These are phyloP conservation scores for Penicillium capsulatum DNA, from an alignment of 2,329 filamentous ascomycete genomes.

Conservation along the genomic window DNA sequence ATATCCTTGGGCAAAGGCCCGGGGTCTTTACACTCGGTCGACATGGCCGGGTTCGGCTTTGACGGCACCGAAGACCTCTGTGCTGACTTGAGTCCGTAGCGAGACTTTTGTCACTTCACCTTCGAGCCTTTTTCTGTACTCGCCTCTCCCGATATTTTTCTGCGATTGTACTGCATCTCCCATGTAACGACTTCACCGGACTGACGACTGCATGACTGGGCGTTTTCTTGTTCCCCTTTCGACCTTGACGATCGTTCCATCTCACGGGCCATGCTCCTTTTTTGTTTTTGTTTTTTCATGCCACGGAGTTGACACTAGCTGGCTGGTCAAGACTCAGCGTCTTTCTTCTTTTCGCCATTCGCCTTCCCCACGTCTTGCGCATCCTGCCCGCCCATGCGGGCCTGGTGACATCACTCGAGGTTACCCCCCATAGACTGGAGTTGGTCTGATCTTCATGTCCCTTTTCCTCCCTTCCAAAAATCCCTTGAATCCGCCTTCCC, in stretches of 20 bases:
- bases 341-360: constrained; percentile 9
- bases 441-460: constrained; percentile 8
- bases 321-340: constrained; percentile 34
- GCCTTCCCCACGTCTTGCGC: constrained; percentile 5
- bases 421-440: constrained; percentile 14
- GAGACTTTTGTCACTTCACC: background rate
- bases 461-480: constrained; percentile 4
- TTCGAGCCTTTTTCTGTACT: constrained; percentile 7
- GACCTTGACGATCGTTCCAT: constrained; percentile 21
- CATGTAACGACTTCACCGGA: constrained; percentile 40
- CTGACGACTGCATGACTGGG: constrained; percentile 42
- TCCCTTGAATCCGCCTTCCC: background rate
- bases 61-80: constrained; percentile 38
- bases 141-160: constrained; percentile 20
- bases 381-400: background rate
- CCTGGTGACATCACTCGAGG: background rate
- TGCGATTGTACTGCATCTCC: constrained; percentile 32
- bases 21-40: constrained; percentile 43
- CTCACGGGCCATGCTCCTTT: constrained; percentile 20
- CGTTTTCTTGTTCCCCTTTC: constrained; percentile 29
- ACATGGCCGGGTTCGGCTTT: constrained; percentile 44
- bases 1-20: constrained; percentile 42
- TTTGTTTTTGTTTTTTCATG: constrained; percentile 18
- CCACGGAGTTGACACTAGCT: constrained; percentile 32
- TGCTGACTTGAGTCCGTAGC: constrained; percentile 37